Percentiles rank a stretch among this genome's conserved stretches.
Conservation (phyloP, 129 eudicot genomes). For the Flaveria brownii region DNA sequence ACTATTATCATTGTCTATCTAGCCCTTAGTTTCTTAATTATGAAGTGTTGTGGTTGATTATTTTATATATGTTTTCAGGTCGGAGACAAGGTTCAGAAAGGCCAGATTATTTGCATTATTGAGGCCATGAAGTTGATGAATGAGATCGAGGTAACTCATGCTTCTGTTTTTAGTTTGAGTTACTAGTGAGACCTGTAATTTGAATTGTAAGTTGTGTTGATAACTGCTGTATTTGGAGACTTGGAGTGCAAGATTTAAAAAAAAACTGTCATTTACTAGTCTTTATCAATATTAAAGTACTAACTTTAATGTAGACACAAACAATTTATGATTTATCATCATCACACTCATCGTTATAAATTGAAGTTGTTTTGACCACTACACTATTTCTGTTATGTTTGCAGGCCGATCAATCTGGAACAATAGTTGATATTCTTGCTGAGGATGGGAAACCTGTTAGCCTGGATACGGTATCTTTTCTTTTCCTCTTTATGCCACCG, state of each 20-base stretch:
- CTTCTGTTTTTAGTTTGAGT: not conserved
- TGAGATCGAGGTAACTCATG: conserved; percentile 63
- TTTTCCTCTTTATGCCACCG: not conserved
- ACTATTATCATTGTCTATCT: not conserved
- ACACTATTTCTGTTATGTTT: conserved; percentile 21
- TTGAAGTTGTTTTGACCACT: not conserved
- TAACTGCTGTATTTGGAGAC: not conserved
- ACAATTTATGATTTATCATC: not conserved
- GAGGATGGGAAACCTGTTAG: conserved; percentile 90
- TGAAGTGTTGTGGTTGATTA: not conserved
- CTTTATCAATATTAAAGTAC: not conserved
- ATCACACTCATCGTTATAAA: not conserved
- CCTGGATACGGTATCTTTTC: conserved; percentile 53
- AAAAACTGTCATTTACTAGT: not conserved
- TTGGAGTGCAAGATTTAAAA: too few species aligned
- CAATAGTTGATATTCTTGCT: conserved; percentile 64
- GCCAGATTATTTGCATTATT: conserved; percentile 76
- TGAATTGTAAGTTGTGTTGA: not conserved
- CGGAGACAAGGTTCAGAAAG: conserved; percentile 80
- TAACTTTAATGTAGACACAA: not conserved
- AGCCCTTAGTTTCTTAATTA: not conserved
- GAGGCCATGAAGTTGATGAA: conserved; percentile 96
- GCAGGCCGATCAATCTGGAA: conserved; percentile 80
- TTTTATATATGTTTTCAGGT: conserved; percentile 40
- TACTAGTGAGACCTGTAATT: too few species aligned